phyloP scores from a whole-genome alignment of 495 filamentous ascomycete genomes.

The Umbilicaria muhlenbergii region DNA sequence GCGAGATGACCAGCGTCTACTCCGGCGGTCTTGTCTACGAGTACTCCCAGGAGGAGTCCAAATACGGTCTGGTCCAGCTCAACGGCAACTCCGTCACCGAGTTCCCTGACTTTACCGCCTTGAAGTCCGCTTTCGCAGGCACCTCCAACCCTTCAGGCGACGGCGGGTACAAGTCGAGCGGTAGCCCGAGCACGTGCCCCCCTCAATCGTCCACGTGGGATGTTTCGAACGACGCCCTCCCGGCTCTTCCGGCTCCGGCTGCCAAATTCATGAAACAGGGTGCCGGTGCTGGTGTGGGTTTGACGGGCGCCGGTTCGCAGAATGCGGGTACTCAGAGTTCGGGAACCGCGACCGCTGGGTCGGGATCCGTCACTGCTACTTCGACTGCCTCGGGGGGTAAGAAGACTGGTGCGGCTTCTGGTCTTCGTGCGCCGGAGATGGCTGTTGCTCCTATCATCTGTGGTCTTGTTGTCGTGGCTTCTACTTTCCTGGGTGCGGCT shows the following conservation, averaged over 20 bases:
- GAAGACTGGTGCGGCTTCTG: slow-evolving; percentile 26
- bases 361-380: slow-evolving; percentile 34
- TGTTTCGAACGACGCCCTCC: slow-evolving; percentile 48
- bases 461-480: slow-evolving; percentile 35
- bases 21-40: slow-evolving; percentile 95
- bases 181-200: slow-evolving; percentile 54
- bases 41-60: slow-evolving; percentile 54
- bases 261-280: slow-evolving; percentile 54
- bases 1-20: slow-evolving; percentile 79
- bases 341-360: slow-evolving; percentile 45
- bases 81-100: slow-evolving; percentile 36
- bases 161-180: slow-evolving; percentile 60
- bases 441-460: slow-evolving; percentile 39
- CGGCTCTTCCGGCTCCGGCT: slow-evolving; percentile 56
- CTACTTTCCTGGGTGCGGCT: slow-evolving; percentile 48
- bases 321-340: slow-evolving; percentile 45
- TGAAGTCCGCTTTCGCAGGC: slow-evolving; percentile 46
- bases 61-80: slow-evolving; percentile 67
- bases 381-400: slow-evolving; percentile 15
- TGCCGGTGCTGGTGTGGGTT: slow-evolving; percentile 57
- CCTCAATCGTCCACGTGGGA: slow-evolving; percentile 54
- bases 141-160: slow-evolving; percentile 53
- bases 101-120: slow-evolving; percentile 46
- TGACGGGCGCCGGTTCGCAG: slow-evolving; percentile 58
- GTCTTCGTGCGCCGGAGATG: slow-evolving; percentile 26